A percentile compares a stretch with the other conserved stretches of the same genome.
phyloP scores from a whole-genome alignment of 805 yeast species.

The Cyberlindnera subsufficiens region DNA sequence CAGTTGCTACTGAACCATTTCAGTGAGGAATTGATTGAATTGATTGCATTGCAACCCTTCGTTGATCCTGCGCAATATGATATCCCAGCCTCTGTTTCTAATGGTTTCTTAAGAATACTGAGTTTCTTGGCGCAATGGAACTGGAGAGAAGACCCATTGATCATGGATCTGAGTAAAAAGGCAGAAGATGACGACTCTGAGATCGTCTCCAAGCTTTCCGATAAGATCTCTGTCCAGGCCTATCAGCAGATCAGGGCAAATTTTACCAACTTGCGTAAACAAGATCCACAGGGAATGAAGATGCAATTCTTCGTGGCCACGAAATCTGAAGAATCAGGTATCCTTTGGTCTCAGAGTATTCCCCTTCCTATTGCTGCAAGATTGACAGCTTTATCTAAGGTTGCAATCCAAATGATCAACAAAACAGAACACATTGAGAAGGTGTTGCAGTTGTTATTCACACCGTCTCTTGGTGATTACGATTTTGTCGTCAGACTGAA shows the following conservation, averaged over 20 bases:
- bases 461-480: conserved; percentile 79
- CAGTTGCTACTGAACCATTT: conserved; percentile 72
- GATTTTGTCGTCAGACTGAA: conserved; percentile 69
- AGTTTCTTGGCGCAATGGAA: conserved; percentile 79
- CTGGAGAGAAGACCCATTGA: conserved; percentile 85
- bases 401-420: conserved; percentile 52
- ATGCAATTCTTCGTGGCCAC: conserved; percentile 81
- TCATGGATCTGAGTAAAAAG: conserved; percentile 67
- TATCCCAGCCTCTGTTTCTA: conserved; percentile 70
- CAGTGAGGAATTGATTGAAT: conserved; percentile 73
- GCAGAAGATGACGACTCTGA: conserved; percentile 30
- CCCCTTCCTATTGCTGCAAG: conserved; percentile 80
- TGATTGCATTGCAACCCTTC: conserved; percentile 77
- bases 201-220: conserved; percentile 44
- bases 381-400: conserved; percentile 80
- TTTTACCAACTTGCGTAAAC: conserved; percentile 62
- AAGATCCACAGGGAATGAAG: conserved; percentile 76
- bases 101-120: conserved; percentile 75
- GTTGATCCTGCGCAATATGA: conserved; percentile 84
- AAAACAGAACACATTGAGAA: conserved; percentile 36
- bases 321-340: conserved; percentile 81
- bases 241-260: conserved; percentile 57
- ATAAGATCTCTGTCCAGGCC: conserved; percentile 54
- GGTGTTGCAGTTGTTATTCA: conserved; percentile 54
- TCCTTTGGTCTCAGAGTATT: conserved; percentile 64